phyloP scores from a whole-genome alignment of 2,329 filamentous ascomycete species.

The Hysterium pulicare region DNA sequence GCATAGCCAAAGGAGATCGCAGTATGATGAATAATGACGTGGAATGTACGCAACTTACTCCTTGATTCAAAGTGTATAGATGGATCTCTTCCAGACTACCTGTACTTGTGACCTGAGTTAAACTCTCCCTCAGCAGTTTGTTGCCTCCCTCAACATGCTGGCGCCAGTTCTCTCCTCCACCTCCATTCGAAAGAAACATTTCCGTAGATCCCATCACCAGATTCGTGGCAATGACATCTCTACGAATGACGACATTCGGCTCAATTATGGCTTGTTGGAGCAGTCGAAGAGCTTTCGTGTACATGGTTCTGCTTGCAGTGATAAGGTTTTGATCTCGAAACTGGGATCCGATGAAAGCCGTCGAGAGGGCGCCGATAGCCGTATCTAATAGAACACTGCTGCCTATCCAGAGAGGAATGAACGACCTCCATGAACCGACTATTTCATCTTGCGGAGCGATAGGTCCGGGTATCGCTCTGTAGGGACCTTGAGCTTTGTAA shows the following conservation, averaged over 20 bases:
- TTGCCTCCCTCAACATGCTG: conserved; percentile 19
- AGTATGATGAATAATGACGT: not conserved
- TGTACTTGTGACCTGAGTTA: conserved; percentile 9
- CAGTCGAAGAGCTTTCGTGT: conserved; percentile 15
- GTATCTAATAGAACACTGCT: conserved; percentile 16
- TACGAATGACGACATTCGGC: conserved; percentile 7
- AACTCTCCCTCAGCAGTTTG: conserved; percentile 9
- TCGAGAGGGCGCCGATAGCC: conserved; percentile 15
- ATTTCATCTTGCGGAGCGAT: conserved; percentile 13
- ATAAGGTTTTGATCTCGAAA: conserved; percentile 13
- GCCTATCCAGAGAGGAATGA: conserved; percentile 16
- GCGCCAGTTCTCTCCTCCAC: conserved; percentile 10
- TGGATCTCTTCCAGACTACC: not conserved
- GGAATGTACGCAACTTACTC: not conserved
- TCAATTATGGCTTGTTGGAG: conserved; percentile 14
- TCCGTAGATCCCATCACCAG: conserved; percentile 19
- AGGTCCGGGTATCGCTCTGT: conserved; percentile 6
- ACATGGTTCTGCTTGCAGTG: conserved; percentile 11
- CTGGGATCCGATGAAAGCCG: conserved; percentile 17
- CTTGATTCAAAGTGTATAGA: not conserved
- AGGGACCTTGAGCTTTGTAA: conserved; percentile 7
- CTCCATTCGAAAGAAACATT: conserved; percentile 17
- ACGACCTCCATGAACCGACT: conserved; percentile 14
- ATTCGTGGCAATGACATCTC: conserved; percentile 16
- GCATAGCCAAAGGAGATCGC: too few relatives aligned